Evolutionary conservation across 805 yeast species (phyloP), one percentile per base, ranked within the genome.

Genomic region (Pichia phayaonensis): DNA sequence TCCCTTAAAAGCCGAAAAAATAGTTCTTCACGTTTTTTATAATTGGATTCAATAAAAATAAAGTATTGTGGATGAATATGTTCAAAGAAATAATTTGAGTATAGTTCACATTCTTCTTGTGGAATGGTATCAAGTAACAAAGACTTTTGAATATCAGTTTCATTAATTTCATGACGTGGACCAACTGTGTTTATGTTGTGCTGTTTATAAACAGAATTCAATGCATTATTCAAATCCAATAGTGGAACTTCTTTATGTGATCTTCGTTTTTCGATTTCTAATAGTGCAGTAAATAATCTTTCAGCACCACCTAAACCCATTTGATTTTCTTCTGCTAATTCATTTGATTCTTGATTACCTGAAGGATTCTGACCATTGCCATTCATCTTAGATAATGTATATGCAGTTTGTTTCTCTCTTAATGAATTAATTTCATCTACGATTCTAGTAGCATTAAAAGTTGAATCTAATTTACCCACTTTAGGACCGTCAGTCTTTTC

Each of bases 21-120:
- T 15, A 56, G 40, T 8, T 61, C 60, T 52, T 69, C 66, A 18
- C 58, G 54, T 13, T 40, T 27, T 26, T 61, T 49, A 49, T 68
- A 67, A 18, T 54, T 52, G 2, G 46, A 46, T 47, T 68, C 68
- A 44, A 61, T 65, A 53, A 72, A 68, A n/a, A 68, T 57, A 52
- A 63, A 65, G 53, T 63, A 64, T 46, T 65, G 63, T 1, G 67
- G 70, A 53, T 71, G 73, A 12, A 71, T 57, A 31, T 63, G 58
- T 11, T 55, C 48, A 54, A 72, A 70, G 55, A 72, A 72, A 13
- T 57, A 53, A 10, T 64, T 61, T 3, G 68, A 61, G 45, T 66
- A 65, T 38, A 49, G 46, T 42, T 61, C 61, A 7, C 70, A 67
- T 44, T 65, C 68, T 3, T 56, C 58, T 42, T 23, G 22, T 3